Percentiles rank a stretch among this genome's conserved stretches.
Conservation (phyloP, 2,329 filamentous ascomycete genomes). For the Gliomastix tumulicola region DNA sequence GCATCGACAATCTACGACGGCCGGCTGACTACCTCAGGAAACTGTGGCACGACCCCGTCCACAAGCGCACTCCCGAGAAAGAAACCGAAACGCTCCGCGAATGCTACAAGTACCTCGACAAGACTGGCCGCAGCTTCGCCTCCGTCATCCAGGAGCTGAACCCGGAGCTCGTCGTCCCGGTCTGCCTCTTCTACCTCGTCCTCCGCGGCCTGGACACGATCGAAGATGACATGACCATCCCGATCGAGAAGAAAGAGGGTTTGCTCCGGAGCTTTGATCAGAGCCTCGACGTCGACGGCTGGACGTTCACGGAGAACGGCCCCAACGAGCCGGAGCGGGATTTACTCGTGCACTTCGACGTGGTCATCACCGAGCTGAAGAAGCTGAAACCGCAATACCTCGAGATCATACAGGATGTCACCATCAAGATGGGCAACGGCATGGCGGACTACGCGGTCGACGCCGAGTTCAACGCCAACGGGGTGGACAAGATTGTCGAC, state of each 20-base stretch:
- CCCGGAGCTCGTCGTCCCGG: conserved; percentile 82
- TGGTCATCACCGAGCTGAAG: conserved; percentile 79
- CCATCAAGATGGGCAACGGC: conserved; percentile 90
- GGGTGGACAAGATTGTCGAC: conserved; percentile 75
- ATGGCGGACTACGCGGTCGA: conserved; percentile 95
- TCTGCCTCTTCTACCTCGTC: conserved; percentile 87
- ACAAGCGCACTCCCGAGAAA: conserved; percentile 69
- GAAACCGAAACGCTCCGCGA: conserved; percentile 67
- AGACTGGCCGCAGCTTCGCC: conserved; percentile 89
- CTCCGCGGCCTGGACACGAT: conserved; percentile 95
- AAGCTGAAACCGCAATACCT: conserved; percentile 80
- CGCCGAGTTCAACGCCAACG: conserved; percentile 70
- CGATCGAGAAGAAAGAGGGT: conserved; percentile 75
- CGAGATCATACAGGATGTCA: conserved; percentile 86
- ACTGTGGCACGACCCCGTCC: conserved; percentile 91
- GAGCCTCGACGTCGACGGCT: conserved; percentile 74
- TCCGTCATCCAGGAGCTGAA: conserved; percentile 94
- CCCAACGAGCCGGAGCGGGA: conserved; percentile 94
- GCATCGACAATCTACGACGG: too few species aligned
- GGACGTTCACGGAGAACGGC: conserved; percentile 80
- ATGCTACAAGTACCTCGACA: conserved; percentile 80
- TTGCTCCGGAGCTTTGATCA: conserved; percentile 77
- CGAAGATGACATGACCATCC: conserved; percentile 95
- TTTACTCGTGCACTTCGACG: conserved; percentile 85
- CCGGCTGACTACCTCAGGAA: conserved; percentile 69